Base-by-base conservation (phyloP, 2,329 filamentous ascomycete species). In the Xylaria sp. region DNA sequence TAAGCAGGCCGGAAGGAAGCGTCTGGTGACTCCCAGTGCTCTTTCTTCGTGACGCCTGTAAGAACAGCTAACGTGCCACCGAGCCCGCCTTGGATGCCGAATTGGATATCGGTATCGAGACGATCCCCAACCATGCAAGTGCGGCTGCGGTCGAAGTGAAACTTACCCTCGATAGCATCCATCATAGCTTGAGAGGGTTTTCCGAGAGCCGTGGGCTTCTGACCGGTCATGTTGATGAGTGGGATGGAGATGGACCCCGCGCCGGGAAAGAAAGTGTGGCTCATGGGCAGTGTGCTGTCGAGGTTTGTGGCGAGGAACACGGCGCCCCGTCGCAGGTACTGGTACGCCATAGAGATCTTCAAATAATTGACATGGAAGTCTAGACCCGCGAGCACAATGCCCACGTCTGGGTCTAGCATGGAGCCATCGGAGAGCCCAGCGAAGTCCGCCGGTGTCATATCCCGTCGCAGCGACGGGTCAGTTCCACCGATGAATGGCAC, bases 111-210 rank as follows among this genome's bases (percentile, higher is more conserved):
- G 0, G 96, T 99, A 79, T 98, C 93, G 71, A 97, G 83, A 34
- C 96, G 87, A 80, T 99, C 96, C 7, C 96, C 96, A 50, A 99
- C 88, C 96, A 99, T 99, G 81, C 96, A 98, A 0, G 96, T 93
- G 73, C 89, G 89, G 68, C 86, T 88, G 43, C 94, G 88, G 79
- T 98, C 90, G 62, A 99, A 91, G 73, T 92, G 86, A 80, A 98
- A 97, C 81, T 97, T 97, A 66, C 95, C 95, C 83, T 98, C 95
- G 65, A 99, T 92, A 3, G 96, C 94, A 79, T 98, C 95, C 95
- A 99, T 97, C 96, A 99, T 99, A 4, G 95, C 95, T 83, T 97
- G 94, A 78, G 93, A 97, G 3, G 96, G 96, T 83, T 99, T 99
- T 0, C 96, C 96, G 46, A 98, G 83, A 3, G 93, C 90, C 36